Base-by-base conservation (phyloP, 768 basidiomycete genomes). In the Scleroderma citrinum region DNA sequence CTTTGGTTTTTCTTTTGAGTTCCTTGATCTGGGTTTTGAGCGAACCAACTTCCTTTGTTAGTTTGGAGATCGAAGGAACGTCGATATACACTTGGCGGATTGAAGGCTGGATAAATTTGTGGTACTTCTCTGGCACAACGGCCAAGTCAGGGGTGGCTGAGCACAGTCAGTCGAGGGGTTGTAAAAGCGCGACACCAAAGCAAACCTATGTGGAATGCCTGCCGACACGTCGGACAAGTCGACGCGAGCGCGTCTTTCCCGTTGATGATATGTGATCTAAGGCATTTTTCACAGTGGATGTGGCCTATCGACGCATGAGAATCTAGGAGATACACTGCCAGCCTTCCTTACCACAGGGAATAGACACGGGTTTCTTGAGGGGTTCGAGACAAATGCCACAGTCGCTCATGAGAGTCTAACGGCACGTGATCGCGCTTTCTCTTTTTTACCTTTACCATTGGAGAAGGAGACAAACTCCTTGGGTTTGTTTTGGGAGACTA, bases 331-430 rank as follows among this genome's bases (percentile, higher is more conserved):
- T 24, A 38, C 19, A 29, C 26, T 29, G 26, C 8, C 5, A 29
- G 4, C 8, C 26, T 5, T 29, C 38, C 78, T 47, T 56, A 85
- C 84, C 83, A 61, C 84, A 86, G 35, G 83, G 82, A 1, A 83
- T 57, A 11, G 75, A 76, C 3, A 81, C 78, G 1, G 84, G 84
- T 26, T 62, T 71, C 29, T 75, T 76, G 46, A 80, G 61, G 7
- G 63, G 60, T 36, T 83, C 80, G 20, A 79, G 69, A 60, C 84
- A 87, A 54, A 85, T 82, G 48, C 73, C 71, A 62, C 84, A 85
- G 30, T 74, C 67, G 31, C 72, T 67, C 79, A 80, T 77, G 34
- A 36, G 44, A 29, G 19, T 42, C 23, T 29, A 4, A 29, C 8
- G 8, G 4, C 26, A 29, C 26, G 26, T 29, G 26, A 29, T 29